phyloP scores from a whole-genome alignment of 306 rosid genomes.

The Cajanus cajan region DNA sequence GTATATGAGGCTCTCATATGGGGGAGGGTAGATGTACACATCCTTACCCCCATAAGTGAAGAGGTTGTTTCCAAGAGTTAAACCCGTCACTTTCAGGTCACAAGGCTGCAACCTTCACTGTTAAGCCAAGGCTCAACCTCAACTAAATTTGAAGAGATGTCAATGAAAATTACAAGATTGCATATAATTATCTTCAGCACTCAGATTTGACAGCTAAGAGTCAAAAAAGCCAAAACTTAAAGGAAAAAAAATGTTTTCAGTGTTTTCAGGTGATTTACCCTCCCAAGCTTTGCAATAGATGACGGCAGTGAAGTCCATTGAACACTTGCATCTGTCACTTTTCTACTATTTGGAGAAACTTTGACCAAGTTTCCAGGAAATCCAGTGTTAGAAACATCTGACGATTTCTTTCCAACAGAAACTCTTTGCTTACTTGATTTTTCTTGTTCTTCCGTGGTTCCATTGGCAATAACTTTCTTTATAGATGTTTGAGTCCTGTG shows the following conservation, averaged over 20 bases:
- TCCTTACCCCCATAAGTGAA: background rate
- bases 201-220: background rate
- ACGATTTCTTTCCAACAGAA: slow-evolving; percentile 63
- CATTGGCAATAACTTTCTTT: slow-evolving; percentile 59
- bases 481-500: slow-evolving; percentile 47
- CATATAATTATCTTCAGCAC: background rate
- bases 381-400: slow-evolving; percentile 53
- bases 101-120: background rate
- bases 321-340: slow-evolving; percentile 67
- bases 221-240: background rate
- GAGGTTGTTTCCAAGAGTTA: background rate
- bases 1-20: background rate
- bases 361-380: slow-evolving; percentile 74
- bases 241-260: background rate
- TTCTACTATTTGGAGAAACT: slow-evolving; percentile 62
- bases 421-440: slow-evolving; percentile 53
- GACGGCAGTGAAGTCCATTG: slow-evolving; percentile 89
- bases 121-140: background rate
- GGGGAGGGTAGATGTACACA: background rate
- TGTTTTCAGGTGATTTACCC: slow-evolving; percentile 49
- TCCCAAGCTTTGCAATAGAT: slow-evolving; percentile 91
- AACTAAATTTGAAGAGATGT: background rate
- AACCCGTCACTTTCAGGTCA: background rate
- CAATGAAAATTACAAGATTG: slow-evolving; percentile 12
- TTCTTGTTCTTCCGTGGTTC: slow-evolving; percentile 57